Percentiles rank a stretch among this genome's conserved stretches.
Conservation (phyloP, 176 grass and related monocot species). For the Aegilops sharonensis region DNA sequence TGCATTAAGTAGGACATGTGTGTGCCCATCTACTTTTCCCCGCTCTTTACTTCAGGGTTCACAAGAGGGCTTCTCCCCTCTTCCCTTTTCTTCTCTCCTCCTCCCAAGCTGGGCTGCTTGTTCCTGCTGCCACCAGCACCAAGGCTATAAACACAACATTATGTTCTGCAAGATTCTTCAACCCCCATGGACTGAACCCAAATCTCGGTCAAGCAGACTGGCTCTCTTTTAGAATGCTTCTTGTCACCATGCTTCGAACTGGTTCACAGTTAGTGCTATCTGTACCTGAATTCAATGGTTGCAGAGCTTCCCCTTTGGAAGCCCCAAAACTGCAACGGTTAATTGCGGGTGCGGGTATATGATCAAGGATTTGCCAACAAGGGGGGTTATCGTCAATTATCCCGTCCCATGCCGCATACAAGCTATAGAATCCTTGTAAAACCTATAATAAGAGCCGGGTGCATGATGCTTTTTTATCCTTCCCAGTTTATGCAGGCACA, state of each 20-base stretch:
- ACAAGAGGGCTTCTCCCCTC: constrained; percentile 19
- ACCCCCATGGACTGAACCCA: background rate
- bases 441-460: constrained; percentile 16
- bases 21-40: constrained; percentile 49
- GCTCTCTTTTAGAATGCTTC: constrained; percentile 24
- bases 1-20: constrained; percentile 59
- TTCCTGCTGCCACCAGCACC: constrained; percentile 26
- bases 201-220: constrained; percentile 33
- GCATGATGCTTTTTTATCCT: constrained; percentile 27
- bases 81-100: no score
- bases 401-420: background rate
- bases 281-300: constrained; percentile 15
- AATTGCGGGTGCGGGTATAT: background rate
- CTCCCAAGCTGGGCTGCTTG: constrained; percentile 10
- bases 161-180: background rate
- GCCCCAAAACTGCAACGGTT: constrained; percentile 20
- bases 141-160: constrained; percentile 32
- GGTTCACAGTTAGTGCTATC: constrained; percentile 26
- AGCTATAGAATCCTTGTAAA: background rate
- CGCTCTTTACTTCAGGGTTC: constrained; percentile 52
- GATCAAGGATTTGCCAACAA: no score
- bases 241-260: constrained; percentile 37
- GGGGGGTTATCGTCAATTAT: no score
- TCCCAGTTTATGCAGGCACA: constrained; percentile 24
- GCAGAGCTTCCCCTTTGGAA: constrained; percentile 19